Percentiles rank a stretch among this genome's conserved stretches.
These are phyloP conservation scores for Amorphotheca resinae DNA, from an alignment of 495 filamentous ascomycete species.

Conservation along the genomic window DNA sequence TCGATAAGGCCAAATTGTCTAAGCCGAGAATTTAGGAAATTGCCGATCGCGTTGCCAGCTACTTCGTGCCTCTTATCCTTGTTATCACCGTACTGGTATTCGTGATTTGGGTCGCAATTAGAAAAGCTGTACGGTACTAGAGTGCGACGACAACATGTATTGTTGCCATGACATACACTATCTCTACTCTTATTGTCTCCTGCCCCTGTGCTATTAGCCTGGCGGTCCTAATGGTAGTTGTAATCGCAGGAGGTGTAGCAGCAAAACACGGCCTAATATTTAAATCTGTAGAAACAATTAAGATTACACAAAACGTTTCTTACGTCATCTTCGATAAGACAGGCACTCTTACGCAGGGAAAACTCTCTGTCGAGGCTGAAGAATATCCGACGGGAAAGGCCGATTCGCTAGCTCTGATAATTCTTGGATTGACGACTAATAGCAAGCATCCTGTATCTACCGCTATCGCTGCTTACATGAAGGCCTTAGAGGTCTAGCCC, in stretches of 20 bases:
- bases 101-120: constrained; percentile 49
- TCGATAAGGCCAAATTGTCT: constrained; percentile 54
- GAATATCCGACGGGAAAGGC: constrained; percentile 21
- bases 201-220: constrained; percentile 76
- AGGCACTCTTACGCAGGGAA: constrained; percentile 58
- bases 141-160: constrained; percentile 36
- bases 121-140: constrained; percentile 30
- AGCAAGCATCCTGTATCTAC: constrained; percentile 60
- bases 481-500: constrained; percentile 16
- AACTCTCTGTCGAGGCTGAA: constrained; percentile 36
- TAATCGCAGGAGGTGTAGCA: constrained; percentile 57
- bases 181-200: constrained; percentile 62
- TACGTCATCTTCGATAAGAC: constrained; percentile 82
- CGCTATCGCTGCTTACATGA: constrained; percentile 41
- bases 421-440: constrained; percentile 36
- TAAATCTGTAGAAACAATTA: constrained; percentile 51
- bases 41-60: constrained; percentile 53
- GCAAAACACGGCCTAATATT: constrained; percentile 58
- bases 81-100: constrained; percentile 43
- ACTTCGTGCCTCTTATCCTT: constrained; percentile 54
- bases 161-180: constrained; percentile 59
- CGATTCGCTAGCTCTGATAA: constrained; percentile 16
- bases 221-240: constrained; percentile 70
- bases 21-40: constrained; percentile 58
- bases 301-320: constrained; percentile 46